A percentile compares a stretch with the other conserved stretches of the same genome.
These are phyloP conservation scores for Boletus patriciae DNA, from an alignment of 768 basidiomycete genomes.

Conservation along the genomic window DNA sequence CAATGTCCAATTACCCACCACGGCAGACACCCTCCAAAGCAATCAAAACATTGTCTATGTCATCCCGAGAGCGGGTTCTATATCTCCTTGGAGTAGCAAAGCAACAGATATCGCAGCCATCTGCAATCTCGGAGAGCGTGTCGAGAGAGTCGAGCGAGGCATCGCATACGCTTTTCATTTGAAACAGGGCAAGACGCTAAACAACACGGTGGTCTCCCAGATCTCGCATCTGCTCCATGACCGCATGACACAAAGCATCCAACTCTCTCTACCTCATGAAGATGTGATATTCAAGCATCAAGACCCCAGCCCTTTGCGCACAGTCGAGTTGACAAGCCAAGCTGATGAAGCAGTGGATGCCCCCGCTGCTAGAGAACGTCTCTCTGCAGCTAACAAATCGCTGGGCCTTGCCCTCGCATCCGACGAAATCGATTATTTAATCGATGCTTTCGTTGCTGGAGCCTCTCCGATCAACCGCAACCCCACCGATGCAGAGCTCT, in stretches of 20 bases:
- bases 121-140: conserved; percentile 71
- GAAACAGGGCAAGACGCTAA: conserved; percentile 40
- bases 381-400: conserved; percentile 74
- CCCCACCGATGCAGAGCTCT: conserved; percentile 96
- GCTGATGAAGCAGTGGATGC: conserved; percentile 25
- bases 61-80: conserved; percentile 81
- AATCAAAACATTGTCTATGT: conserved; percentile 61
- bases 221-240: conserved; percentile 83
- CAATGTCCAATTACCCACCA: conserved; percentile 51
- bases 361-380: conserved; percentile 54
- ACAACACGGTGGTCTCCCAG: conserved; percentile 45
- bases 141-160: conserved; percentile 88
- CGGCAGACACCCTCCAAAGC: conserved; percentile 36
- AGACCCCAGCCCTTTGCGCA: conserved; percentile 64
- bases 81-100: conserved; percentile 99
- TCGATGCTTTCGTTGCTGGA: conserved; percentile 83
- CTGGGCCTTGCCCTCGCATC: conserved; percentile 88
- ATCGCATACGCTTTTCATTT: conserved; percentile 63
- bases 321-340: conserved; percentile 56
- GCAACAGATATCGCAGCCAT: conserved; percentile 92
- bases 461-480: conserved; percentile 66
- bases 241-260: conserved; percentile 91
- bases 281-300: conserved; percentile 59
- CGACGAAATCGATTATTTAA: conserved; percentile 90
- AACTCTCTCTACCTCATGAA: conserved; percentile 57